Conservation (phyloP, 495 filamentous ascomycete genomes). For the Usnea hakonensis region DNA sequence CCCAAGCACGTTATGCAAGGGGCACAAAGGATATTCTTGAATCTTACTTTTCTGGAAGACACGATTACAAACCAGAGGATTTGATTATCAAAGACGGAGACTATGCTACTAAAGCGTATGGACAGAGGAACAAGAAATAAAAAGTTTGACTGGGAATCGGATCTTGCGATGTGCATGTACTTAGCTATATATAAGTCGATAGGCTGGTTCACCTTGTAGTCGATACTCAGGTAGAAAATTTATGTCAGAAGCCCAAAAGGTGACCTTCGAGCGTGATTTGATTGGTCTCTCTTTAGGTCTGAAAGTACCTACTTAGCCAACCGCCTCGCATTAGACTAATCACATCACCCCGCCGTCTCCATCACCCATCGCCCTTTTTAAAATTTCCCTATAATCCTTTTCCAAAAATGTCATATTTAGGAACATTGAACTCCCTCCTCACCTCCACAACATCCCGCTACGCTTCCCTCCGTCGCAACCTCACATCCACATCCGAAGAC, state of each 20-base stretch:
- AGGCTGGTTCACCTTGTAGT: not conserved
- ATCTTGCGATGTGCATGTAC: not conserved
- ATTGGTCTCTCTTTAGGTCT: too few species aligned
- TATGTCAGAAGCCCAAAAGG: not conserved
- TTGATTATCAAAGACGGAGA: constrained; percentile 88
- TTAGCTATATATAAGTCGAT: not conserved
- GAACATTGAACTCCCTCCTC: constrained; percentile 62
- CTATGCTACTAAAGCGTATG: constrained; percentile 94
- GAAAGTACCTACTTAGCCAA: too few species aligned
- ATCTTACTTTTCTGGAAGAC: constrained; percentile 75
- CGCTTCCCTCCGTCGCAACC: constrained; percentile 68
- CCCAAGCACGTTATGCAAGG: constrained; percentile 87
- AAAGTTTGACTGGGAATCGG: not conserved
- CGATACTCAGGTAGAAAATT: not conserved
- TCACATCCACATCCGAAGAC: constrained; percentile 68
- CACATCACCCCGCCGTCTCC: not conserved
- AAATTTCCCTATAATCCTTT: constrained; percentile 13
- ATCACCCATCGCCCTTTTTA: not conserved
- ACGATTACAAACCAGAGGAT: constrained; percentile 86
- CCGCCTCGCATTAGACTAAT: too few species aligned
- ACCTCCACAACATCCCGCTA: constrained; percentile 73
- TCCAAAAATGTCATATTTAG: constrained; percentile 71
- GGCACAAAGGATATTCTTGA: constrained; percentile 86
- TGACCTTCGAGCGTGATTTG: too few species aligned
- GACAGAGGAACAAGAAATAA: constrained; percentile 43